Evolutionary conservation across 495 filamentous ascomycete species (phyloP), one percentile per base, ranked within the genome.

Genomic region (Tuber brumale): DNA sequence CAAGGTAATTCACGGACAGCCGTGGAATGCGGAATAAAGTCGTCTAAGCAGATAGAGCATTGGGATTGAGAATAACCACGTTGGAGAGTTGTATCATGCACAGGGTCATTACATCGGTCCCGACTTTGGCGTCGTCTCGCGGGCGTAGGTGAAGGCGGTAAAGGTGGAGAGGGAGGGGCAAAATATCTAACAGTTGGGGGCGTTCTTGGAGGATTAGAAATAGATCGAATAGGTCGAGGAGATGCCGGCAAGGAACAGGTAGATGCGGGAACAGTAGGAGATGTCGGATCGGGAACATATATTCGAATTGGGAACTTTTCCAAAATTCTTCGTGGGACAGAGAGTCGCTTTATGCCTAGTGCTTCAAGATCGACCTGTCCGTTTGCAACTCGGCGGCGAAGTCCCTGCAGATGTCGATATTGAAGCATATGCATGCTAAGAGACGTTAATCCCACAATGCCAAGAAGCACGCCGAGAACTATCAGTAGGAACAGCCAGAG

Each of bases 401-500:
- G 86, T 0, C 83, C 84, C 27, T 86, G 84, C 23, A 93, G 89
- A 42, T 92, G 88, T 61, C 89, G 86, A 41, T 88, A 89, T 82
- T 94, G 91, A 21, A 93, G 85, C 45, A 90, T 84, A 79, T 93
- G 93, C 90, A 97, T 95, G 43, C 88, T 82, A 21, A 91, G 74
- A 0, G 91, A 92, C 6, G 91, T 92, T 1, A 87, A 73, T 9
- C 87, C 86, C 42, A 93, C 87, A 69, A 95, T 85, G 43, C 87
- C 81, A 0, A 95, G 77, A 18, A 97, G 86, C 0, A 93, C 89
- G 10, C 87, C 93, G n/a, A 94, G 79, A 61, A 97, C 91, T 71
- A 94, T 90, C 41, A 97, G 86, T 66, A 94, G 85, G 79, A 97
- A 95, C 1, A 92, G 88, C 94, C 94, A 98, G 1, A 97, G 86